A percentile compares a stretch with the other conserved stretches of the same genome.
Conservation (phyloP, 129 eudicot genomes). For the Chrysanthemum seticuspe region DNA sequence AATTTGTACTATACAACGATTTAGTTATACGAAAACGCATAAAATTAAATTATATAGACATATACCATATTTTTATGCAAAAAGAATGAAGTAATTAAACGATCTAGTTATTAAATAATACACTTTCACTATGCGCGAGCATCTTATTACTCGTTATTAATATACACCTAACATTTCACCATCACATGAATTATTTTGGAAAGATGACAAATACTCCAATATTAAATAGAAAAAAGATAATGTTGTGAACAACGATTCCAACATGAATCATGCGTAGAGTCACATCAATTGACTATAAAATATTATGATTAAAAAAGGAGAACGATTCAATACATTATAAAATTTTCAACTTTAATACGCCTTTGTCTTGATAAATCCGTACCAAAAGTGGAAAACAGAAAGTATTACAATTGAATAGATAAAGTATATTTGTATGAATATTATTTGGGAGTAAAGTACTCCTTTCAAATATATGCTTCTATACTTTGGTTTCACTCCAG, state of each 20-base stretch:
- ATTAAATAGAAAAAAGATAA: background rate
- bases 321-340: conserved; percentile 10
- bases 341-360: conserved; percentile 11
- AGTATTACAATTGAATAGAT: background rate
- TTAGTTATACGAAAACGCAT: too few species aligned
- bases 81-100: too few species aligned
- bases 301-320: background rate
- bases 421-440: too few species aligned
- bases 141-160: too few species aligned
- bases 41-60: too few species aligned
- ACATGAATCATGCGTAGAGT: conserved; percentile 15
- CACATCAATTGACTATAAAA: conserved; percentile 23
- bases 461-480: too few species aligned
- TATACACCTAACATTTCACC: background rate
- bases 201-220: background rate
- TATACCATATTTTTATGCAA: too few species aligned
- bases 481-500: too few species aligned
- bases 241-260: conserved; percentile 2
- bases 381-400: background rate
- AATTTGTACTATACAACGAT: too few species aligned
- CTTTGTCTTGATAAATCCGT: background rate
- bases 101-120: too few species aligned
- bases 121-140: too few species aligned
- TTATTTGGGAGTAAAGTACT: too few species aligned
- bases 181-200: background rate